Percentiles rank a stretch among this genome's conserved stretches.
Evolutionary conservation across 148 eudicot species (phyloP).

Genomic region (Persicaria tinctoria): DNA sequence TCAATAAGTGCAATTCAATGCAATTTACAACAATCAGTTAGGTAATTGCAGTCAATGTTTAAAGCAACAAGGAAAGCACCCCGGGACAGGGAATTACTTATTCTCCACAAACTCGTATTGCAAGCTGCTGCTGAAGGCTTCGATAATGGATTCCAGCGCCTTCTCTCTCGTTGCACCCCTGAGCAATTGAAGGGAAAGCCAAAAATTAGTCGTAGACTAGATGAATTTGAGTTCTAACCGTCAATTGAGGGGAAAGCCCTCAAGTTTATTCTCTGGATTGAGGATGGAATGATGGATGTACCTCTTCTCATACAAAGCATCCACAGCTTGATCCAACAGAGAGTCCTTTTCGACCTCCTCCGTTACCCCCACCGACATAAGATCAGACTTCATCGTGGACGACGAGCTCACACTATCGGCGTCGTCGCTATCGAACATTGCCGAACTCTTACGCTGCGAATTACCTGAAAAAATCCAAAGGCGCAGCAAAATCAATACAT

Average conservation of each 20-base stretch:
- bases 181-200: constrained; percentile 5
- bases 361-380: constrained; percentile 27
- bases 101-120: constrained; percentile 79
- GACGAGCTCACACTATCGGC: constrained; percentile 69
- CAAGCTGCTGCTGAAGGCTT: constrained; percentile 54
- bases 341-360: constrained; percentile 61
- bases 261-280: not conserved
- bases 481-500: not conserved
- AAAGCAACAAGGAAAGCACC: not conserved
- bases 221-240: not conserved
- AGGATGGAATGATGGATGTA: constrained; percentile 9
- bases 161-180: constrained; percentile 83
- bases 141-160: constrained; percentile 64
- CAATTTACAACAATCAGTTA: not conserved
- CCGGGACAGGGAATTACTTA: constrained; percentile 40
- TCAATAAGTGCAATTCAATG: not conserved
- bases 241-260: not conserved
- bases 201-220: not conserved
- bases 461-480: constrained; percentile 32
- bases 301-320: constrained; percentile 84
- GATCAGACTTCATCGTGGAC: constrained; percentile 53
- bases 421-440: constrained; percentile 80
- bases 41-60: not conserved
- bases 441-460: constrained; percentile 57
- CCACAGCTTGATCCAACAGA: constrained; percentile 63